phyloP scores from a whole-genome alignment of 257 asterid genomes.

The Cinchona pubescens region DNA sequence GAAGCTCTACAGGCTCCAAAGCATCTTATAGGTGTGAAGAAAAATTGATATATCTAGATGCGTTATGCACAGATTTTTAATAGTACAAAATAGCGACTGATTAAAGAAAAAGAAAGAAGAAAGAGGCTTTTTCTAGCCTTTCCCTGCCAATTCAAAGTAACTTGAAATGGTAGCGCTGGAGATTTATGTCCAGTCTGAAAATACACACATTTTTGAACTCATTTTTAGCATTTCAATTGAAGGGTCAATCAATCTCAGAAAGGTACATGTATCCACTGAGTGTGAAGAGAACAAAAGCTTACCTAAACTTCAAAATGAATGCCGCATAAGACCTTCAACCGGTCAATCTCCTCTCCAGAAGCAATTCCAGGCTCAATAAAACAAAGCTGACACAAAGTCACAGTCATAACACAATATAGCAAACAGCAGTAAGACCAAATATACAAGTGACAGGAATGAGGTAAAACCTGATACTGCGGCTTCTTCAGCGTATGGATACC shows the following conservation, averaged over 20 bases:
- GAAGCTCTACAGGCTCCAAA: conserved; percentile 56
- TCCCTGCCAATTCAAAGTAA: background rate
- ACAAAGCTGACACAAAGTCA: conserved; percentile 55
- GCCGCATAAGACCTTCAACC: conserved; percentile 60
- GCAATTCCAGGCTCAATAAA: conserved; percentile 78
- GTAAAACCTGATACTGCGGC: conserved; percentile 68
- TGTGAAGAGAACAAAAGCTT: conserved; percentile 6
- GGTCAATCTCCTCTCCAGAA: conserved; percentile 58
- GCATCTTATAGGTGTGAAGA: no score
- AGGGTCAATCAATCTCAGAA: background rate
- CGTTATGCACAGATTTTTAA: background rate
- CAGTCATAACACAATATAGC: background rate
- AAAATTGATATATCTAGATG: conserved; percentile 19
- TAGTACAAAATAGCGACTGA: background rate
- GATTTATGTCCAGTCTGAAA: background rate
- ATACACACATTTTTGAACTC: background rate
- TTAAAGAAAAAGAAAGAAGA: no score
- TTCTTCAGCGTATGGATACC: conserved; percentile 78
- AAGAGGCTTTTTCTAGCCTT: background rate
- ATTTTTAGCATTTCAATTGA: background rate
- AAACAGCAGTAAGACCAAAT: background rate
- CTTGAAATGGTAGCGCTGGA: background rate
- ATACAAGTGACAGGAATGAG: background rate
- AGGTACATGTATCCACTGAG: background rate
- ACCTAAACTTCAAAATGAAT: conserved; percentile 50